phyloP scores from a whole-genome alignment of 2,329 filamentous ascomycete genomes.

The Diatrype stigma region DNA sequence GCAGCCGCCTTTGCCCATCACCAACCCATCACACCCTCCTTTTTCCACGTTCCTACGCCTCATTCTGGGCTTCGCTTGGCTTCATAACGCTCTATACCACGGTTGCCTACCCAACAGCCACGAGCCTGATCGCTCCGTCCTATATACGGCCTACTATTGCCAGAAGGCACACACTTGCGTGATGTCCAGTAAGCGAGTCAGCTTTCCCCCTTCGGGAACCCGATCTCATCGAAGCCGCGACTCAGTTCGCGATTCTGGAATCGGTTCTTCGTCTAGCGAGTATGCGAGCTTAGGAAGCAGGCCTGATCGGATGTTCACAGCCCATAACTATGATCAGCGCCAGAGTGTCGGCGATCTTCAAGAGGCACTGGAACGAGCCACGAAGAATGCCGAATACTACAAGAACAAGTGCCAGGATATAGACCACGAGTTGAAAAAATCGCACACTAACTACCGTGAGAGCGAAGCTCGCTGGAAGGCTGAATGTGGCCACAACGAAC shows the following conservation, averaged over 20 bases:
- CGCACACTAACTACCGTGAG: slow-evolving; percentile 11
- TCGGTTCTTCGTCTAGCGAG: slow-evolving; percentile 27
- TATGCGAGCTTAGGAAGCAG: slow-evolving; percentile 23
- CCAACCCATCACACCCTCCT: slow-evolving; percentile 5
- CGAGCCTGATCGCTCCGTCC: background rate
- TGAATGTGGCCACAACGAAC: slow-evolving; percentile 10
- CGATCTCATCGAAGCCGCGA: slow-evolving; percentile 15
- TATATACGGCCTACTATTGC: background rate
- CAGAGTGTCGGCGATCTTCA: slow-evolving; percentile 15
- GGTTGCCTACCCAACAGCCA: background rate
- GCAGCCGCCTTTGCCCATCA: background rate
- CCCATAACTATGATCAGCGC: slow-evolving; percentile 15
- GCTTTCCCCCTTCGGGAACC: slow-evolving; percentile 13
- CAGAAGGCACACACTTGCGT: background rate
- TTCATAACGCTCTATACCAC: background rate
- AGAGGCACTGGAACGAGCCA: slow-evolving; percentile 16
- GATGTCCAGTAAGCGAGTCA: slow-evolving; percentile 23
- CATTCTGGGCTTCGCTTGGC: background rate
- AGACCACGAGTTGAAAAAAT: slow-evolving; percentile 8
- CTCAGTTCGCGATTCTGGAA: slow-evolving; percentile 20
- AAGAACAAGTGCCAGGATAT: slow-evolving; percentile 9
- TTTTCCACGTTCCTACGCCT: background rate
- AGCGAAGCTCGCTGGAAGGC: slow-evolving; percentile 10
- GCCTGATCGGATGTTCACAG: slow-evolving; percentile 24
- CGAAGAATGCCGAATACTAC: slow-evolving; percentile 13